These are phyloP conservation scores for Lyophyllum atratum DNA, from an alignment of 768 basidiomycete species.

Conservation along the genomic window DNA sequence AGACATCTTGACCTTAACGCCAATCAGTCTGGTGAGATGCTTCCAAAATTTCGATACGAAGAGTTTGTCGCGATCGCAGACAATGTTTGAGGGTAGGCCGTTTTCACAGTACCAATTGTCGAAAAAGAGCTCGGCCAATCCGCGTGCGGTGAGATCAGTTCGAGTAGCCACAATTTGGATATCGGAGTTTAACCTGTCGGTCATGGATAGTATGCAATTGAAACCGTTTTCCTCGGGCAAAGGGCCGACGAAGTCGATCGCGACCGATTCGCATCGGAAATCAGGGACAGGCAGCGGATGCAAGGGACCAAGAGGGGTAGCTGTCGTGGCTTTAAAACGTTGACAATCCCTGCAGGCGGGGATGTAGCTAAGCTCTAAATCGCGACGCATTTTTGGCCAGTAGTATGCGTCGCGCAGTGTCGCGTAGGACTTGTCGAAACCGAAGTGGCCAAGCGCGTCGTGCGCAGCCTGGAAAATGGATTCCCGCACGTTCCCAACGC, in stretches of 20 bases:
- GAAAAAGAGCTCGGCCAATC: not conserved
- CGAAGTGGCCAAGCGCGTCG: not conserved
- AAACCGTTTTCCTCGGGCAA: not conserved
- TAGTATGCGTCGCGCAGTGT: conserved; percentile 2
- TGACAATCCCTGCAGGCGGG: not conserved
- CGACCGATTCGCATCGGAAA: not conserved
- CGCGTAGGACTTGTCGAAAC: not conserved
- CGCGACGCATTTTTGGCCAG: not conserved
- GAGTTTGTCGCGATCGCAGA: not conserved
- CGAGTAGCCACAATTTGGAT: not conserved
- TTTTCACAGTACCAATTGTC: not conserved
- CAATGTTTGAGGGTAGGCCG: not conserved
- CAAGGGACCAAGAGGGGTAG: not conserved
- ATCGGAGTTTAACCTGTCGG: not conserved
- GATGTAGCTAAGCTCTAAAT: not conserved
- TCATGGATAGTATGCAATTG: not conserved
- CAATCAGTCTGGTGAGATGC: not conserved
- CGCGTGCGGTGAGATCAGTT: not conserved
- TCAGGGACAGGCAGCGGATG: not conserved
- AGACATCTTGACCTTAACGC: not conserved
- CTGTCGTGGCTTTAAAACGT: not conserved
- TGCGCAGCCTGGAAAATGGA: not conserved
- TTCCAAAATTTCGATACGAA: not conserved
- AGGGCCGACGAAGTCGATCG: not conserved
- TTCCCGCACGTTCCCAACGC: not conserved